Percentiles rank a stretch among this genome's conserved stretches.
Evolutionary conservation across 345 rosid species (phyloP).

Genomic region (Physaria fendleri): DNA sequence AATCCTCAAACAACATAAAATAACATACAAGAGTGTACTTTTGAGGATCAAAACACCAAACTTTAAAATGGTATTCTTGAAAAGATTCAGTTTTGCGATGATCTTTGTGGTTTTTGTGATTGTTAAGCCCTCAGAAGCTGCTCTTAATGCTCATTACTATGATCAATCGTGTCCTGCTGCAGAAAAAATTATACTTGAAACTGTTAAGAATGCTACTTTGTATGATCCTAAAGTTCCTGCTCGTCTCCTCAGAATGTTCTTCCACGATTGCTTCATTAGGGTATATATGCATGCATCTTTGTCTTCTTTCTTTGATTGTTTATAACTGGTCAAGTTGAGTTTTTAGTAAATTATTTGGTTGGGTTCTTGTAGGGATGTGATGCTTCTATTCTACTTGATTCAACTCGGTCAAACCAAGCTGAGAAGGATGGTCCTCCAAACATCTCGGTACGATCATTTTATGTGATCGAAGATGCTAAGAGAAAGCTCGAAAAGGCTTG

Average conservation of each 20-base stretch:
- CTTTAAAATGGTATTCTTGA: conserved; percentile 19
- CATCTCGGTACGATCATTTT: conserved; percentile 62
- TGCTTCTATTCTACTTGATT: conserved; percentile 65
- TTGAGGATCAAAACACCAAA: conserved; percentile 14
- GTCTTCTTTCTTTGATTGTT: background rate
- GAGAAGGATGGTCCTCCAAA: conserved; percentile 91
- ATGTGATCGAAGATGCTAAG: conserved; percentile 71
- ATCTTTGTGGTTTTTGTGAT: conserved; percentile 21
- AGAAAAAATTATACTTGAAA: conserved; percentile 52
- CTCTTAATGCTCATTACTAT: conserved; percentile 46
- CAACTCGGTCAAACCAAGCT: conserved; percentile 55
- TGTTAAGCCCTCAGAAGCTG: conserved; percentile 30
- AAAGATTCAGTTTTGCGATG: background rate
- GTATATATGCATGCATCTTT: conserved; percentile 41
- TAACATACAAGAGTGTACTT: background rate
- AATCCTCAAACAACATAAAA: conserved; percentile 1
- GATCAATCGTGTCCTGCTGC: conserved; percentile 66
- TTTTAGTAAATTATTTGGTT: background rate
- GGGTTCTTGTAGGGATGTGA: conserved; percentile 62
- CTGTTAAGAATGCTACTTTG: conserved; percentile 50
- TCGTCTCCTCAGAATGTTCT: conserved; percentile 80
- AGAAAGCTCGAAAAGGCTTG: conserved; percentile 62
- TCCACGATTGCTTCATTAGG: conserved; percentile 85
- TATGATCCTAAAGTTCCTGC: conserved; percentile 78
- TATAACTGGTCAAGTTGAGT: background rate